Conservation (phyloP, 164 flowering plant genomes). For the Berberis vulgaris region DNA sequence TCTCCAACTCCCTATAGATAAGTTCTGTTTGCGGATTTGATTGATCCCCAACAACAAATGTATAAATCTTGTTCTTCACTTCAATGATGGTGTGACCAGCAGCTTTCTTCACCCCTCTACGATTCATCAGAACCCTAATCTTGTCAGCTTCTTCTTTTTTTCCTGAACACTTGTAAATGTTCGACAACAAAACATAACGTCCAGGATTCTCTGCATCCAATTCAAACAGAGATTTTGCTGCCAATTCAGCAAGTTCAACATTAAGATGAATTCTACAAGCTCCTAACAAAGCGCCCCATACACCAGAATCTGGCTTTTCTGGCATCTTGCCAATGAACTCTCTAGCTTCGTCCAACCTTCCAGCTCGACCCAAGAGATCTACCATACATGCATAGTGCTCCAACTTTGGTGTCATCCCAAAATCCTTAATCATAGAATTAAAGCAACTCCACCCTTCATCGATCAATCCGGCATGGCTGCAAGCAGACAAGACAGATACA, state of each 20-base stretch:
- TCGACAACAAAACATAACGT: conserved; percentile 8
- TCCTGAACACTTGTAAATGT: conserved; percentile 7
- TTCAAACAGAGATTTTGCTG: conserved; percentile 4
- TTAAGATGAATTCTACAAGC: conserved; percentile 11
- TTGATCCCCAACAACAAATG: conserved; percentile 6
- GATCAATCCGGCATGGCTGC: conserved; percentile 9
- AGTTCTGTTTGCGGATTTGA: conserved; percentile 9
- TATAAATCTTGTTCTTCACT: conserved; percentile 7
- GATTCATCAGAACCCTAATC: conserved; percentile 9
- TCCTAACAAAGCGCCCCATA: conserved; percentile 11
- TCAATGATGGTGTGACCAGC: conserved; percentile 10
- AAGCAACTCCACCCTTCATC: conserved; percentile 9
- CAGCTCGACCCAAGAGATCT: conserved; percentile 11
- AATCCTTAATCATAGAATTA: conserved; percentile 7
- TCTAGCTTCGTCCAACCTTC: conserved; percentile 7
- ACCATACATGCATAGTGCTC: conserved; percentile 14
- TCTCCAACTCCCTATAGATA: conserved; percentile 5
- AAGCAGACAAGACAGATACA: conserved; percentile 8
- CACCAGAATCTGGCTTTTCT: conserved; percentile 8
- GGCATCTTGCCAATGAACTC: conserved; percentile 7
- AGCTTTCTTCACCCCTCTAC: conserved; percentile 4
- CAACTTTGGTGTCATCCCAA: conserved; percentile 4
- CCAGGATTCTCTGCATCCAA: conserved; percentile 11
- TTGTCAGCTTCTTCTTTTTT: conserved; percentile 6
- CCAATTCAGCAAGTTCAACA: conserved; percentile 8